Evolutionary conservation across 495 filamentous ascomycete genomes (phyloP).

Genomic region (Xylaria bambusicola): DNA sequence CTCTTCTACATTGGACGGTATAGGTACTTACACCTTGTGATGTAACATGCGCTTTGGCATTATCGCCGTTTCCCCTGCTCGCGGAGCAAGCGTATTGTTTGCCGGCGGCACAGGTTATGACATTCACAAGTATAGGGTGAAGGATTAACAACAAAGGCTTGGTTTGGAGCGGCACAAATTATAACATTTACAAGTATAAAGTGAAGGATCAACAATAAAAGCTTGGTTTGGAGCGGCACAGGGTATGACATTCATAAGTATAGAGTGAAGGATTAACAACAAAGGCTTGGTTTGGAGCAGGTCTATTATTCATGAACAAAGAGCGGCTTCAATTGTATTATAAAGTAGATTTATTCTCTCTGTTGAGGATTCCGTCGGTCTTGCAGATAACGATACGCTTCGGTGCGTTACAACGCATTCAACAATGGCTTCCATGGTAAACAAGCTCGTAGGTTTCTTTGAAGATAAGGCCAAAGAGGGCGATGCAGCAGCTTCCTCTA

Average conservation of each 20-base stretch:
- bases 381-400: no score
- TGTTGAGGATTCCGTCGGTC: no score
- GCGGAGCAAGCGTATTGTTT: neutral
- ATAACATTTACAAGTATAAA: neutral
- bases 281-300: neutral
- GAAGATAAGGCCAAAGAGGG: no score
- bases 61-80: neutral
- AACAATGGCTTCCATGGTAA: neutral
- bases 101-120: neutral
- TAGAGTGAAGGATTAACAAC: neutral
- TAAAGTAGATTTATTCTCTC: no score
- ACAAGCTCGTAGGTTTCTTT: no score
- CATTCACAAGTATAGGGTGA: neutral
- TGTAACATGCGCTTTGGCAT: neutral
- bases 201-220: neutral
- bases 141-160: neutral
- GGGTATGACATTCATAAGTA: neutral
- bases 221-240: neutral
- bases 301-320: neutral
- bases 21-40: neutral
- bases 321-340: no score
- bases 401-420: no score
- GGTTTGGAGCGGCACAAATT: neutral
- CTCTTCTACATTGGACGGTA: no score
- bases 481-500: no score